Base-by-base conservation (phyloP, 768 basidiomycete species). In the Cystobasidium onofrii region DNA sequence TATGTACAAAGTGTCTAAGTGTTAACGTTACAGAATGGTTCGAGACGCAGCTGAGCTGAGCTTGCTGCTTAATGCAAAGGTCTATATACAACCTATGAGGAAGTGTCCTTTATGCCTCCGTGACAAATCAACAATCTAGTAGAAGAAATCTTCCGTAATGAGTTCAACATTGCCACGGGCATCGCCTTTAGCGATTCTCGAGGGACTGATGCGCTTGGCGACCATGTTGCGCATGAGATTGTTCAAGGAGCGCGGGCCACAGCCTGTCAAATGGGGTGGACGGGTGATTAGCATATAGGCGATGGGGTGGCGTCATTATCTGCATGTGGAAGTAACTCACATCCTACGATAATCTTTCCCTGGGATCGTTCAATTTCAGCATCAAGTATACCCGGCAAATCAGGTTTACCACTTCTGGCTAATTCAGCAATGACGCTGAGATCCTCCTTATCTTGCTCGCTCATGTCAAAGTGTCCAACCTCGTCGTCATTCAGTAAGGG, bases 161-260 rank as follows among this genome's bases (percentile, higher is more conserved):
- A 71, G 36, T 25, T 55, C 54, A 25, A 71, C 23, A 61, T 71
- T 71, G 54, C 69, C 69, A 20, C 69, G 52, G 1, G 23, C 18
- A 36, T 71, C 69, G 34, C 69, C 88, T 60, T 82, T 80, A 73
- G 83, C 77, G 74, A 88, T 82, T 72, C 84, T 83, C 34, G 76
- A 76, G 25, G 87, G 86, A 78, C 86, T 83, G 74, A 89, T 88
- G 73, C 87, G 85, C 34, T 83, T 80, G 0, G 88, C 84, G 10
- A 90, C 84, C 50, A 85, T 81, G 80, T 89, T 88, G 50, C 90
- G 83, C 9, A 90, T 85, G 77, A 89, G 81, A 4, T 85, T 86
- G 79, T 89, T 88, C 64, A 91, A 83, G 7, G 88, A 86, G 0
- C 84, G 83, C 0, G 90, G 90, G 0, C 90, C 90, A 77, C 90